Evolutionary conservation across 768 basidiomycete genomes (phyloP), one percentile per base, ranked within the genome.

Genomic region (Russula virescens): DNA sequence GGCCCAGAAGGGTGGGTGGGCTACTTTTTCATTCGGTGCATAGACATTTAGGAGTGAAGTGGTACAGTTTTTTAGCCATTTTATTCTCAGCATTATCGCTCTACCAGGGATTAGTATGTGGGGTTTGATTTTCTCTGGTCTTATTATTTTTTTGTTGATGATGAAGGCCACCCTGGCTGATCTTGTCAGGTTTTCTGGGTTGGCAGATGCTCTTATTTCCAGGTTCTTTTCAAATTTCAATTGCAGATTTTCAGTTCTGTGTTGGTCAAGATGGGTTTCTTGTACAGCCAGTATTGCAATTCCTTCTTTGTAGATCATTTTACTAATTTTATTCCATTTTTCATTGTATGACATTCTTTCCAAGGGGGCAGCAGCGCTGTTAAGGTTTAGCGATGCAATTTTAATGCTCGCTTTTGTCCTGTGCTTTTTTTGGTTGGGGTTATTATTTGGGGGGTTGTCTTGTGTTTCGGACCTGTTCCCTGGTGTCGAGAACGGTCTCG

Each of bases 1-100:
- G 10, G 25, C 28, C 69, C 70, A 72, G 55, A 70, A 72, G 0
- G 0, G 13, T 1, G 26, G 3, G 38, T 38, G 35, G 61, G 43
- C 34, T 65, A 11, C 40, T 0, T 25, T 8, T 0, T 52, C 31
- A 18, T 69, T 71, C 0, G 68, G 70, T 3, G 70, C 66, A 19
- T 72, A 72, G 19, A 71, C 35, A 18, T 68, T 70, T 5, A 70
- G 49, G 1, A 72, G 50, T 0, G 46, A 50, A 0, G 64, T 26
- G 9, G 55, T 26, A 18, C 54, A 38, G 5, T 5, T 28, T 18
- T 58, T 14, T 14, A 70, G 63, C 68, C 69, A 70, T 5, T 64
- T 67, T 2, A 72, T 28, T 6, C 7, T 16, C 4, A 43, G 7
- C 1, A n/a, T n/a, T n/a, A n/a, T n/a, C n/a, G 54, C 18, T 18